phyloP scores from a whole-genome alignment of 495 filamentous ascomycete species.

The Penicillium flavigenum region DNA sequence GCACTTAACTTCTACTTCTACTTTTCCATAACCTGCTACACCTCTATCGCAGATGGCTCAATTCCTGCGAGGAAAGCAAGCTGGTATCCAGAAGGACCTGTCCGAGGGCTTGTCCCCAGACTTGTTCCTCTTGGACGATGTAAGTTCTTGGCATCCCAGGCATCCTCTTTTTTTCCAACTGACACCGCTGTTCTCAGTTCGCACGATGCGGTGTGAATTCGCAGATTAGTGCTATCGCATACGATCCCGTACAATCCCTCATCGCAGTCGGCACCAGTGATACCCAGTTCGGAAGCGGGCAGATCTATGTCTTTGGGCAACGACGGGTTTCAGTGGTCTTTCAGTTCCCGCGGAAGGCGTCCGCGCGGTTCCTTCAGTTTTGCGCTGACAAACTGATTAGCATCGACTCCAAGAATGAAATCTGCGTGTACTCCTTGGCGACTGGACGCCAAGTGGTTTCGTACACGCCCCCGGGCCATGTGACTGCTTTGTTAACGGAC shows the following conservation, averaged over 20 bases:
- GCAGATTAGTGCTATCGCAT: slow-evolving; percentile 77
- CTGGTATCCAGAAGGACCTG: slow-evolving; percentile 86
- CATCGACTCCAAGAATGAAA: slow-evolving; percentile 79
- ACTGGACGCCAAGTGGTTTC: slow-evolving; percentile 55
- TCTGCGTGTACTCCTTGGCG: slow-evolving; percentile 75
- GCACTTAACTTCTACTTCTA: slow-evolving; percentile 15
- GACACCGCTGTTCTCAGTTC: slow-evolving; percentile 49
- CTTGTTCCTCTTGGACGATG: slow-evolving; percentile 79
- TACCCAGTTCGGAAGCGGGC: slow-evolving; percentile 70
- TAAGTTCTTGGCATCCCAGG: slow-evolving; percentile 41
- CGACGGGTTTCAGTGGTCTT: slow-evolving; percentile 71
- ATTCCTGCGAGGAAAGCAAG: slow-evolving; percentile 88
- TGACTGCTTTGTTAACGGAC: slow-evolving; percentile 71
- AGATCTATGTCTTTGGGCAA: slow-evolving; percentile 91
- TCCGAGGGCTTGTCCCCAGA: slow-evolving; percentile 74
- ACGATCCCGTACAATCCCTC: slow-evolving; percentile 91
- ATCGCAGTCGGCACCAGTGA: slow-evolving; percentile 89
- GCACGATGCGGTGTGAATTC: slow-evolving; percentile 84
- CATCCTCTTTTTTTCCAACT: slow-evolving; percentile 30
- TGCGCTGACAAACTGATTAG: slow-evolving; percentile 76
- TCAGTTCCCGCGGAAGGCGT: slow-evolving; percentile 61
- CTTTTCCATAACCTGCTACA: slow-evolving; percentile 12
- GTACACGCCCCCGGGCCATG: slow-evolving; percentile 71
- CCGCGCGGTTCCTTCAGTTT: slow-evolving; percentile 70
- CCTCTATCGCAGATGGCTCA: slow-evolving; percentile 60